Conservation (phyloP, 225 moss, liverwort and hornwort species). For the Marchantia polymorpha region DNA sequence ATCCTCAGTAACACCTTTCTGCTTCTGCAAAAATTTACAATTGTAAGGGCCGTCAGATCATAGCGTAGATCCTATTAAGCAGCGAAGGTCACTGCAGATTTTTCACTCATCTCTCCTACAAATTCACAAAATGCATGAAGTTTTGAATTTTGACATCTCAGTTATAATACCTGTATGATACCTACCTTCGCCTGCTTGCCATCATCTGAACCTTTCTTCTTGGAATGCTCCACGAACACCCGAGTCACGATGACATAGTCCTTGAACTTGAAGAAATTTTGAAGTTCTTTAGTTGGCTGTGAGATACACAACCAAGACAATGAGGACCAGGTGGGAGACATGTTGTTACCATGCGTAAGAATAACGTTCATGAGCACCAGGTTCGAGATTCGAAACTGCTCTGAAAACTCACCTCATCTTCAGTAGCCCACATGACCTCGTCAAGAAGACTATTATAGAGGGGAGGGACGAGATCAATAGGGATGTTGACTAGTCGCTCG, state of each 20-base stretch:
- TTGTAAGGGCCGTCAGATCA: not conserved
- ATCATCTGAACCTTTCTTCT: conserved; percentile 37
- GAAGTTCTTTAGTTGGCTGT: conserved; percentile 74
- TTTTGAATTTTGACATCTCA: no score
- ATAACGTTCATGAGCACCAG: not conserved
- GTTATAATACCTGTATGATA: no score
- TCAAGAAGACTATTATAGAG: conserved; percentile 84
- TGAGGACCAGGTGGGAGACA: no score
- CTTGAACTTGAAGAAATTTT: conserved; percentile 71
- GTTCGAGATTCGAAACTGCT: not conserved
- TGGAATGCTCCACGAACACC: conserved; percentile 61
- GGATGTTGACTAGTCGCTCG: conserved; percentile 81
- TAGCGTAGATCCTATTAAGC: not conserved
- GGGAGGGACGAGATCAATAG: conserved; percentile 75
- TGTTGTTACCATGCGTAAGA: not conserved
- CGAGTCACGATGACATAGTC: conserved; percentile 71
- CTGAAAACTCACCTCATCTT: conserved; percentile 67
- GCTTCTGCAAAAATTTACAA: conserved; percentile 29
- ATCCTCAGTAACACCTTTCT: conserved; percentile 26
- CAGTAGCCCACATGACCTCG: conserved; percentile 86
- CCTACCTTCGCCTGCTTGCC: conserved; percentile 47
- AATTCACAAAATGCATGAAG: no score
- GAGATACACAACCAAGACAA: not conserved
- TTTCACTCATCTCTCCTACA: no score
- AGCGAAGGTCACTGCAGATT: not conserved